Percentiles rank a stretch among this genome's conserved stretches.
Evolutionary conservation across 176 grass and related monocot species (phyloP).

Genomic region (Juncus inflexus): DNA sequence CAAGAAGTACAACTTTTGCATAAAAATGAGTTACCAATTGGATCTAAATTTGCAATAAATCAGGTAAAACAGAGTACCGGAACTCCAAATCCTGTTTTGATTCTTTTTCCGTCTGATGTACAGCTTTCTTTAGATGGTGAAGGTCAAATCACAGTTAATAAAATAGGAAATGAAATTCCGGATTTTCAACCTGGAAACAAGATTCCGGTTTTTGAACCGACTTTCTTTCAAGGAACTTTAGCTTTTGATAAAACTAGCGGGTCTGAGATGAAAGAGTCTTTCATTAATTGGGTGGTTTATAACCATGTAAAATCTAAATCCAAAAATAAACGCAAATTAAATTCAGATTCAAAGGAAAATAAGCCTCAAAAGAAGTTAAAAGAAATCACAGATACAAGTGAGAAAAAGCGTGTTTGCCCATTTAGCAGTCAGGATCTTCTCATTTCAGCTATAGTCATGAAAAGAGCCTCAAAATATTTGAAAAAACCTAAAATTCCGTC

Average conservation of each 20-base stretch:
- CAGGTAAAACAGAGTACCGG: conserved; percentile 19
- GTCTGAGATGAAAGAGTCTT: conserved; percentile 37
- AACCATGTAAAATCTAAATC: conserved; percentile 34
- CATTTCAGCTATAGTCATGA: conserved; percentile 57
- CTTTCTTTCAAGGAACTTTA: conserved; percentile 57
- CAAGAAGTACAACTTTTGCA: neutral
- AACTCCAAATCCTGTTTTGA: conserved; percentile 43
- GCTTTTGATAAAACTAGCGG: conserved; percentile 38
- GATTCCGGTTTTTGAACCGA: conserved; percentile 48
- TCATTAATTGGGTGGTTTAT: conserved; percentile 38
- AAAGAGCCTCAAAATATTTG: conserved; percentile 36
- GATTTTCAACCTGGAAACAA: conserved; percentile 8
- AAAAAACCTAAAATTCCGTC: conserved; percentile 25
- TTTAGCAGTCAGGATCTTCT: conserved; percentile 65
- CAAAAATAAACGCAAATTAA: conserved; percentile 29
- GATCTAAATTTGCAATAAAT: conserved; percentile 25
- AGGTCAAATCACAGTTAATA: conserved; percentile 25
- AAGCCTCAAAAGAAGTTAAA: conserved; percentile 39
- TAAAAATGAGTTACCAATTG: neutral
- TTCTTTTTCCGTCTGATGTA: conserved; percentile 52
- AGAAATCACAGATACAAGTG: conserved; percentile 33
- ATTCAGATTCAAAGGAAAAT: conserved; percentile 21
- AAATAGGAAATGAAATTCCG: neutral
- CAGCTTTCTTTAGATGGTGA: conserved; percentile 43
- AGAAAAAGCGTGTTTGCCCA: conserved; percentile 24